Evolutionary conservation across 2,329 filamentous ascomycete species (phyloP), one percentile per base, ranked within the genome.

Genomic region (Calonectria henricotiae): DNA sequence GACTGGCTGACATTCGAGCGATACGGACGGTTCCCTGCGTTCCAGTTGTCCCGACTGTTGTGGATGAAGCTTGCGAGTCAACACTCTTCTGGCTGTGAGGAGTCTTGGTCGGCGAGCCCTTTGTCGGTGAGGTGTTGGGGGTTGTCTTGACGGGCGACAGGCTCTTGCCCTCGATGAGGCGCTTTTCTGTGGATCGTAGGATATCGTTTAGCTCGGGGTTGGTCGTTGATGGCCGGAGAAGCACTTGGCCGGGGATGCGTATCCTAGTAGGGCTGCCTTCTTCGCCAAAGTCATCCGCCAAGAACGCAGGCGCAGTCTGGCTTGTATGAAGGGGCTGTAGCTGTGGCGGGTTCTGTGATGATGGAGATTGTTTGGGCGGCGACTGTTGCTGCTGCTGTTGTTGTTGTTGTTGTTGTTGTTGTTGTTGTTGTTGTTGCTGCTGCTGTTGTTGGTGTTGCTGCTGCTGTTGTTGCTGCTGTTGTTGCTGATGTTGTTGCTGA

Each of bases 181-280:
- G 82, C 79, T 85, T 81, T 30, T 89, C 88, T 1, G 88, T 90
- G 39, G 83, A 86, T 49, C 82, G 83, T 37, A 90, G 80, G 32
- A 90, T 90, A 69, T 86, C 81, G 1, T 84, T 82, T 30, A 90
- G 77, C 1, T 87, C 87, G 12, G 84, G 82, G 71, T 89, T 88
- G 0, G 86, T 79, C 23, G 71, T 74, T 3, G 76, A 78, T 2
- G 73, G 71, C 35, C 76, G 71, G 12, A 78, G 61, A 35, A 73
- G 75, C 6, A 74, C 70, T 55, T 71, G 73, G 6, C 71, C 73
- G 1, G 74, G 73, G 20, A 55, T 44, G 30, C 71, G 55, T 12
- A 76, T 62, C 12, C 67, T 63, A 3, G n/a, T 43, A 12, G 66
- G 23, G 54, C 70, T n/a, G 47, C 71, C 35, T 13, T 73, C 35